These are phyloP conservation scores for Comarum palustre DNA, from an alignment of 306 rosid genomes.

Conservation along the genomic window DNA sequence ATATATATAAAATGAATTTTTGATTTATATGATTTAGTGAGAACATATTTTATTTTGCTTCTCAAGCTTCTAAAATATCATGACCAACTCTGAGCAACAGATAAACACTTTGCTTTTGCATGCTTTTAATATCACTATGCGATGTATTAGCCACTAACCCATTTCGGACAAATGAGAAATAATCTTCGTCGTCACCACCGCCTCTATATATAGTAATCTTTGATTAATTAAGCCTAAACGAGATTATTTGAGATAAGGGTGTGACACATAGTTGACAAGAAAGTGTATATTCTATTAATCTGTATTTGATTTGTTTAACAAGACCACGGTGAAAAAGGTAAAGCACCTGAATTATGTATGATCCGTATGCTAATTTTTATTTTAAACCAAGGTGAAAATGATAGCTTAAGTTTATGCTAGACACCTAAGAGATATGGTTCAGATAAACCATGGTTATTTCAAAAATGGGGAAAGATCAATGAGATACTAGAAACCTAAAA, in stretches of 20 bases:
- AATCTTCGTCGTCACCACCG: neutral
- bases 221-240: neutral
- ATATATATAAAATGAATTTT: too few species aligned
- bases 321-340: constrained; percentile 12
- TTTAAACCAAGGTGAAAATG: constrained; percentile 14
- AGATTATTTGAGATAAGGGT: neutral
- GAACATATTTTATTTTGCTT: too few species aligned
- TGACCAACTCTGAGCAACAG: too few species aligned
- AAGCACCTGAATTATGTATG: neutral
- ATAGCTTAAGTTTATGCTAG: neutral
- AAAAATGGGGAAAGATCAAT: neutral
- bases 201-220: neutral
- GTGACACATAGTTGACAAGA: neutral
- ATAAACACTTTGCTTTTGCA: constrained; percentile 26
- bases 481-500: neutral
- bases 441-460: neutral
- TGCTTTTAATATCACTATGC: constrained; percentile 21
- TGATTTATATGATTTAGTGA: too few species aligned
- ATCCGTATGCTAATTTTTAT: neutral
- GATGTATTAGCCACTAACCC: neutral
- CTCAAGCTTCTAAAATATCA: too few species aligned
- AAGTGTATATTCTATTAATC: constrained; percentile 4
- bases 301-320: constrained; percentile 22
- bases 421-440: neutral
- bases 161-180: neutral